A percentile compares a stretch with the other conserved stretches of the same genome.
These are phyloP conservation scores for Alternaria dauci DNA, from an alignment of 2,329 filamentous ascomycete species.

Conservation along the genomic window DNA sequence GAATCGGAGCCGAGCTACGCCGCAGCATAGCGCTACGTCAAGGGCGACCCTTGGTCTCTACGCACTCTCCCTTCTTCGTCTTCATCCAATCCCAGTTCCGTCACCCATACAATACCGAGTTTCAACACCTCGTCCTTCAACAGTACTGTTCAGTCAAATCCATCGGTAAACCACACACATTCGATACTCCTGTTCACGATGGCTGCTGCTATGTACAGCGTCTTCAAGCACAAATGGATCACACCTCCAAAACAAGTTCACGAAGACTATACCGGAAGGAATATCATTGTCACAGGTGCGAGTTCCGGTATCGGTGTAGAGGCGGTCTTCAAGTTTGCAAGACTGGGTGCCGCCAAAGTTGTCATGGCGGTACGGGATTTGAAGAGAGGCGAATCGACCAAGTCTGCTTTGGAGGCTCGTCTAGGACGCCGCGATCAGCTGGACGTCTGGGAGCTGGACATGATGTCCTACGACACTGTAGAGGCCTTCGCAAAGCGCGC, in stretches of 20 bases:
- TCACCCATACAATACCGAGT: not conserved
- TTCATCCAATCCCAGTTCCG: not conserved
- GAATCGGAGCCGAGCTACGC: conserved; percentile 25
- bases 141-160: not conserved
- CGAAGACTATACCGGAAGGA: conserved; percentile 49
- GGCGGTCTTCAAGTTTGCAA: conserved; percentile 50
- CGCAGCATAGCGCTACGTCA: conserved; percentile 6
- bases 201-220: conserved; percentile 31
- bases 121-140: not conserved
- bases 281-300: conserved; percentile 57
- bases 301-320: conserved; percentile 53
- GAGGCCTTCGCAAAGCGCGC: conserved; percentile 42
- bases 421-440: conserved; percentile 38
- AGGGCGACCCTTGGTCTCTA: conserved; percentile 57
- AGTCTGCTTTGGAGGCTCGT: conserved; percentile 38
- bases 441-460: conserved; percentile 50
- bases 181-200: conserved; percentile 17
- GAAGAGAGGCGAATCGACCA: conserved; percentile 49
- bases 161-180: conserved; percentile 40
- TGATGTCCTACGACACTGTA: conserved; percentile 48
- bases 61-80: not conserved
- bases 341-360: conserved; percentile 47
- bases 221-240: conserved; percentile 48
- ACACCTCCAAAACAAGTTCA: conserved; percentile 45
- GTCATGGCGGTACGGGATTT: conserved; percentile 50